phyloP scores from a whole-genome alignment of 495 filamentous ascomycete genomes.

The Xylaria nigripes region DNA sequence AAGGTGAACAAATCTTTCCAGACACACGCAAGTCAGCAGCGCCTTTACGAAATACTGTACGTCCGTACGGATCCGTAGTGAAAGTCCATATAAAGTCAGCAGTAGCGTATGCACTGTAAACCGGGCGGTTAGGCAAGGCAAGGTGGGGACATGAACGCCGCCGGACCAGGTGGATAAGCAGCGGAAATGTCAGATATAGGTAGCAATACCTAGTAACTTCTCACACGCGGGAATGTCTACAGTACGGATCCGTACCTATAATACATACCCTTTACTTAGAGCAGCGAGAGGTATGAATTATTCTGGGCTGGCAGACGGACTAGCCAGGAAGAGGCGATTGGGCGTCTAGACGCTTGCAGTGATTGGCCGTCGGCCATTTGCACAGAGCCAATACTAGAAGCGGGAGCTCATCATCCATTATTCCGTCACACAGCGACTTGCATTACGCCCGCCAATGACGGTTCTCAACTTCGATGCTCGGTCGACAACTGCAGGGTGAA shows the following conservation, averaged over 20 bases:
- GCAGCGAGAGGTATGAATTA: conserved; percentile 10
- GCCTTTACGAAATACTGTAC: too few species aligned
- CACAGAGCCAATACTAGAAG: conserved; percentile 21
- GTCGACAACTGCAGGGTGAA: conserved; percentile 9
- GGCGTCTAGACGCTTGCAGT: conserved; percentile 38
- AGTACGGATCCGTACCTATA: background rate
- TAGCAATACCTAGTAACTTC: background rate
- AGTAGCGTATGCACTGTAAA: conserved; percentile 17
- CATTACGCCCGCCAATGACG: conserved; percentile 13
- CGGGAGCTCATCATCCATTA: conserved; percentile 16
- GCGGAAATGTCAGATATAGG: background rate
- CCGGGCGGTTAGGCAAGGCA: conserved; percentile 35
- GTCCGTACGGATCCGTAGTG: too few species aligned
- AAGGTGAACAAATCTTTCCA: conserved; percentile 3
- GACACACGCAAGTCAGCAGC: conserved; percentile 6
- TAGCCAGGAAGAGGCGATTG: conserved; percentile 25
- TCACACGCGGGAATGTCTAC: background rate
- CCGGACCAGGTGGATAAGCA: background rate
- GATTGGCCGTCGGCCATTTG: conserved; percentile 29
- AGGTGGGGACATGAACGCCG: conserved; percentile 14
- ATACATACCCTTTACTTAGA: background rate
- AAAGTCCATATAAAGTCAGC: conserved; percentile 12
- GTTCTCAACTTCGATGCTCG: conserved; percentile 8
- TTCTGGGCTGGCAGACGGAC: conserved; percentile 17
- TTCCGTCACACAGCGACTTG: conserved; percentile 18